Percentiles rank a stretch among this genome's conserved stretches.
Conservation (phyloP, 768 basidiomycete species). For the Auriculariales sp. region DNA sequence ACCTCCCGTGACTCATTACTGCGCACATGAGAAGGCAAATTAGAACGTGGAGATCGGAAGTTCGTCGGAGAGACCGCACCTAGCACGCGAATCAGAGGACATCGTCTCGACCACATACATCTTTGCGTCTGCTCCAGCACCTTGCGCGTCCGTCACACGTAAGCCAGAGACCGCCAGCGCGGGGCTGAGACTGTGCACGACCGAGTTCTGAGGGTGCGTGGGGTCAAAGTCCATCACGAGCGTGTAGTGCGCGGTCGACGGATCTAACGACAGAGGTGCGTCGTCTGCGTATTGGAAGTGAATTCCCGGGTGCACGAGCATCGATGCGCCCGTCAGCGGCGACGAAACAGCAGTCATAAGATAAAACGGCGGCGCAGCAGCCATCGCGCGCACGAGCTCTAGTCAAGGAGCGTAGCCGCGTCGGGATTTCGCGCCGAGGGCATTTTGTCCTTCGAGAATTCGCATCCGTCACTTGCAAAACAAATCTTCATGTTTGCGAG, state of each 20-base stretch:
- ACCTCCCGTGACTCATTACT: conserved; percentile 18
- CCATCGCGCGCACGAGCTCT: conserved; percentile 1
- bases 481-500: too few species aligned
- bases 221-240: conserved; percentile 59
- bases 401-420: too few species aligned
- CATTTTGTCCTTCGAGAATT: too few species aligned
- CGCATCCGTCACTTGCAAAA: too few species aligned
- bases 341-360: conserved; percentile 35
- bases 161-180: conserved; percentile 39
- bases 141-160: conserved; percentile 60
- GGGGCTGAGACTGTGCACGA: conserved; percentile 30
- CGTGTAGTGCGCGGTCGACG: conserved; percentile 45
- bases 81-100: conserved; percentile 33
- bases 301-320: conserved; percentile 55
- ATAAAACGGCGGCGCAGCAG: conserved; percentile 40
- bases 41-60: background rate
- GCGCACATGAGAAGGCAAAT: background rate
- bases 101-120: conserved; percentile 70
- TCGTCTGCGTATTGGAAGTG: conserved; percentile 79
- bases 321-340: conserved; percentile 14
- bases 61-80: conserved; percentile 19
- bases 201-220: conserved; percentile 9
- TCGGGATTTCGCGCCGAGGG: too few species aligned
- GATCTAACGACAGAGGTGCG: conserved; percentile 48
- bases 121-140: conserved; percentile 31